Evolutionary conservation across 108 stramenopile genomes (phyloP), one percentile per base, ranked within the genome.

Genomic region (Stephanodiscus triporus): DNA sequence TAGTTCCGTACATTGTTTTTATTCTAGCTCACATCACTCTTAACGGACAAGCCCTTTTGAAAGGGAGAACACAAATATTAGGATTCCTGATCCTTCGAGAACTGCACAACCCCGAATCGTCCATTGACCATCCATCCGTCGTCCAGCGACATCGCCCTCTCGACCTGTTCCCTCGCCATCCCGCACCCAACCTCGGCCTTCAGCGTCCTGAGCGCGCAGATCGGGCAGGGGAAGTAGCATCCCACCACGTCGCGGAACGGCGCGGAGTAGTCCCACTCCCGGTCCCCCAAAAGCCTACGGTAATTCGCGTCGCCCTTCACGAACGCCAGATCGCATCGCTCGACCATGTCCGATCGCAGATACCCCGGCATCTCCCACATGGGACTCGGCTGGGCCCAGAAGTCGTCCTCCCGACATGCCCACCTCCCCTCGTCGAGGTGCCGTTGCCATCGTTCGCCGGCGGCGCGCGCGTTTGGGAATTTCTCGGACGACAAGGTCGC

Each of bases 251-350:
- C 91, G 24, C 81, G 72, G 73, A 98, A 98, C 9, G 91, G 92
- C 26, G 92, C 87, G 16, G 88, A 77, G 50, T 84, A 87, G 49
- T 96, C 89, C 96, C 96, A 98, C 36, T 66, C 62, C 13, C 94
- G 71, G 78, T 98, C 98, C 1, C 96, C 98, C 36, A 98, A 70
- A 38, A 97, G 64, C 26, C 98, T 85, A 8, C 98, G 82, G 72
- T 98, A 98, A 63, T 98, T 98, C 50, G 98, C 98, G 77, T 98
- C 98, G 20, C 98, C 98, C 78, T 98, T 97, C 30, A 97, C 93
- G 80, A 98, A 94, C 27, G 94, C 95, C 58, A 97, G 68, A 75
- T 95, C 91, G 49, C 89, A 93, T 40, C 84, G 76, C 0, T 78
- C 73, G 43, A 74, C 56, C 63, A 95, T 42, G 34, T 94, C 81